Evolutionary conservation across 192 early-diverging fungal species (phyloP), one percentile per base, ranked within the genome.

Genomic region (Coemansia furcata): DNA sequence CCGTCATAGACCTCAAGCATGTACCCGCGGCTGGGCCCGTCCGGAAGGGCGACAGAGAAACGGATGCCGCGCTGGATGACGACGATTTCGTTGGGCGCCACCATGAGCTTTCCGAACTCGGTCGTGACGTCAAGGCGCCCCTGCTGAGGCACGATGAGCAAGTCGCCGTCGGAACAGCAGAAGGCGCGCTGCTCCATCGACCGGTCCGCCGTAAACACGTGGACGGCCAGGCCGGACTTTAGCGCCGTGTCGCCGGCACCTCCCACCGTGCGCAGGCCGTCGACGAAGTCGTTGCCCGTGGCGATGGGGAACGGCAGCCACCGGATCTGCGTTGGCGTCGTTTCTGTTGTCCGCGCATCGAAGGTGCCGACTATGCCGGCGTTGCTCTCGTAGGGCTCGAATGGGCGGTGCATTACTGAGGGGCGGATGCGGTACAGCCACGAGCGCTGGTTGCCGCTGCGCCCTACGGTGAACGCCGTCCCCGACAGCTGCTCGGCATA

Each of bases 351-450:
- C 19, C 63, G 57, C 46, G 72, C 65, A 26, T 81, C 72, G 70
- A 91, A 95, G 54, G 86, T 82, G 65, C 87, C 83, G 23, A 89
- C 80, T 6, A 94, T 66, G 40, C 49, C 62, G 3, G 44, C 14
- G 33, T 47, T 63, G 23, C 23, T 1, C 23, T 26, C 23, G 65
- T 74, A 72, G 21, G 64, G 67, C 62, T 73, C 68, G 71, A 90
- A 95, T 2, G 94, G 94, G 3, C 68, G 72, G 61, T 98, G 97
- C 63, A 86, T 84, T 26, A 93, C 94, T 0, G 95, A 94, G 15
- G 97, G 95, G 30, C 87, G 92, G 74, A 99, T 93, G 68, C 97
- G 93, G 78, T 99, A 99, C 36, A 99, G 77, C 97, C 97, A 99
- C 80, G 86, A 89, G 67, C 89, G 83, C 72, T 90, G 89, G 85